Base-by-base conservation (phyloP, 106 monocot species). In the Chionographis japonica region DNA sequence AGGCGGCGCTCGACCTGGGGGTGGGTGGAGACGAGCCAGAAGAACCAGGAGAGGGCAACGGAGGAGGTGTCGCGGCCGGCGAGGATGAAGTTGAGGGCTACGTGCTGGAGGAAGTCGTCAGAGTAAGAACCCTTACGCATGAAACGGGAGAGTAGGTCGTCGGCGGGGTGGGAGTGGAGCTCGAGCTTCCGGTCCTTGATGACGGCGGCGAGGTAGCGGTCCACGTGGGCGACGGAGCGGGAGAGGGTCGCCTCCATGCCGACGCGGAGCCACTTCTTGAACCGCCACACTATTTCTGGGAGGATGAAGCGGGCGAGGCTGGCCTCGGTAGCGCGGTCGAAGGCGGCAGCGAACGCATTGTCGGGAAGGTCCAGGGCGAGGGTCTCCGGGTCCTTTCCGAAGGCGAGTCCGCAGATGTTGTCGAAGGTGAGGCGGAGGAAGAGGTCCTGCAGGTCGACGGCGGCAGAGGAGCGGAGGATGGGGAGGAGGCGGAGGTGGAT, bases 11-110 rank as follows among this genome's bases (percentile, higher is more conserved):
- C 77, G 38, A 68, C 58, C 12, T 8, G 40, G 0, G 80, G 84
- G 60, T 84, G 71, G 46, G 72, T 73, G 60, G 80, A 69, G 54
- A 84, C 80, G 46, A 80, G 71, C 81, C 79, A 93, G 85, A 93
- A 93, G 84, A 93, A 93, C 93, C 93, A 93, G 73, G 76, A 78
- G 15, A 93, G 81, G 9, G 93, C 89, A 53, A 93, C 89, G 6
- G 93, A 93, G 38, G 93, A 84, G 54, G 93, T 93, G 79, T 93
- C 93, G 12, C 93, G 75, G 56, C 93, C 93, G 17, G 93, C 93
- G 64, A 93, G 81, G 69, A 93, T 81, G 83, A 93, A 93, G 71
- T 93, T 93, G 40, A 88, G 78, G n/a, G 86, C 88, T 3, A 93
- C 79, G n/a, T 78, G 71, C 54, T 81, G 88, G 49, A 93, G 82